A percentile compares a stretch with the other conserved stretches of the same genome.
Evolutionary conservation across 2,329 filamentous ascomycete genomes (phyloP).

Genomic region (Colletotrichum tropicicola): DNA sequence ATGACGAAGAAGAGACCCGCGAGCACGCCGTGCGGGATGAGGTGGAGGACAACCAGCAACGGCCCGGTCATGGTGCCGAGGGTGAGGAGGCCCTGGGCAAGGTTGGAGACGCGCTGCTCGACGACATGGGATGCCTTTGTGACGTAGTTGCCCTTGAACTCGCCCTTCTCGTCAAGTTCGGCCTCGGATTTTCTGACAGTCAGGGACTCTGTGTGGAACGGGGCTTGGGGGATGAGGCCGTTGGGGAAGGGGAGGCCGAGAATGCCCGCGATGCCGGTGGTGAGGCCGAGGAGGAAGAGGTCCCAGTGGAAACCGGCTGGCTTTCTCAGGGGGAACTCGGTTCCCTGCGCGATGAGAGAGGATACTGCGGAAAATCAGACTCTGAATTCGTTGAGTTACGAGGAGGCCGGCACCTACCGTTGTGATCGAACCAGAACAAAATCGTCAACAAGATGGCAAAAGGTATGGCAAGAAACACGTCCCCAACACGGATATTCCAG

Average conservation of each 20-base stretch:
- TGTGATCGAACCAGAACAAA: constrained; percentile 91
- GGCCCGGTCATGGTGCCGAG: constrained; percentile 83
- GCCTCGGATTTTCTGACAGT: constrained; percentile 68
- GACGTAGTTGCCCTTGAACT: constrained; percentile 64
- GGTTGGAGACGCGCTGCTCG: constrained; percentile 82
- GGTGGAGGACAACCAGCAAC: constrained; percentile 76
- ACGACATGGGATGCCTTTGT: constrained; percentile 70
- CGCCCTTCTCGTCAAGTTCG: constrained; percentile 60
- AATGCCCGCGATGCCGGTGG: constrained; percentile 78
- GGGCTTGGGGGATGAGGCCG: constrained; percentile 84
- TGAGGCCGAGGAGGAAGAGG: constrained; percentile 80
- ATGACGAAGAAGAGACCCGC: constrained; percentile 87
- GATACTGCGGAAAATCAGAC: constrained; percentile 64
- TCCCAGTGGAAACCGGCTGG: constrained; percentile 90
- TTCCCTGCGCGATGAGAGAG: constrained; percentile 83
- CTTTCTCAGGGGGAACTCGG: constrained; percentile 82
- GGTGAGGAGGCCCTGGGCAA: constrained; percentile 80
- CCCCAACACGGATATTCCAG: constrained; percentile 77
- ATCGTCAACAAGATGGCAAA: constrained; percentile 86
- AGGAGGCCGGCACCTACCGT: constrained; percentile 60
- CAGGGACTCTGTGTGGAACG: constrained; percentile 82
- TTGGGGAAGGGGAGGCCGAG: constrained; percentile 85
- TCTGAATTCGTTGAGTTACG: too few relatives aligned
- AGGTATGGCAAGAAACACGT: constrained; percentile 86
- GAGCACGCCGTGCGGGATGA: constrained; percentile 82